A percentile compares a stretch with the other conserved stretches of the same genome.
Evolutionary conservation across 108 stramenopile genomes (phyloP).

Genomic region (Aurantiochytrium sp.): DNA sequence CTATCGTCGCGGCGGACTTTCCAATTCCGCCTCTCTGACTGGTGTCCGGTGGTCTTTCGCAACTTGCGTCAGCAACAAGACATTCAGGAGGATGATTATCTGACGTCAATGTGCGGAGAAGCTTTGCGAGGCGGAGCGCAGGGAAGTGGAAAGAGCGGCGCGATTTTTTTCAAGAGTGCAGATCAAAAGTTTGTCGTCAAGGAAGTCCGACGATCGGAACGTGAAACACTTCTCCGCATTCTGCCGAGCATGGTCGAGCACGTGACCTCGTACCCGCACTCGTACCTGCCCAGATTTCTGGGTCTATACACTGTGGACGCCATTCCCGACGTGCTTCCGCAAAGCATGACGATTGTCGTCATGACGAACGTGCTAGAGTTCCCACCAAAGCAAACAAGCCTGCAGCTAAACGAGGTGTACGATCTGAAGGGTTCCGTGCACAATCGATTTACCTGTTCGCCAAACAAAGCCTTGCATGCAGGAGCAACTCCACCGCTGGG

Average conservation of each 20-base stretch:
- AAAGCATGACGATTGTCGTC: neutral
- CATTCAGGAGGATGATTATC: neutral
- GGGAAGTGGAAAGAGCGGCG: neutral
- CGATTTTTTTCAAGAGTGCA: neutral
- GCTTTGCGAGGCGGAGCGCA: neutral
- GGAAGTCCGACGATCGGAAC: neutral
- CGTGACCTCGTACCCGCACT: neutral
- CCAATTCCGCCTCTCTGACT: neutral
- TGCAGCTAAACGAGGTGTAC: neutral
- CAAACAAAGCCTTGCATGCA: neutral
- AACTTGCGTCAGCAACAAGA: neutral
- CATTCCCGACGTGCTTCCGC: neutral
- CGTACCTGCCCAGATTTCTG: neutral
- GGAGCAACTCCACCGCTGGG: neutral
- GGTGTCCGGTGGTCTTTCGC: conserved; percentile 18
- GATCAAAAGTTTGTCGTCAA: neutral
- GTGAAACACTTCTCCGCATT: neutral
- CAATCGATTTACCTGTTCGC: neutral
- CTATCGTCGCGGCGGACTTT: neutral
- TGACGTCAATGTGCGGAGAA: neutral
- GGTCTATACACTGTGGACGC: conserved; percentile 3
- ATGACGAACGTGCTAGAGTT: neutral
- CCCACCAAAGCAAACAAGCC: neutral
- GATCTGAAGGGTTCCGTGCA: conserved; percentile 2
- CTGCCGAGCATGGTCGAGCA: neutral